Base-by-base conservation (phyloP, 2,329 filamentous ascomycete species). In the Microdochium trichocladiopsis region DNA sequence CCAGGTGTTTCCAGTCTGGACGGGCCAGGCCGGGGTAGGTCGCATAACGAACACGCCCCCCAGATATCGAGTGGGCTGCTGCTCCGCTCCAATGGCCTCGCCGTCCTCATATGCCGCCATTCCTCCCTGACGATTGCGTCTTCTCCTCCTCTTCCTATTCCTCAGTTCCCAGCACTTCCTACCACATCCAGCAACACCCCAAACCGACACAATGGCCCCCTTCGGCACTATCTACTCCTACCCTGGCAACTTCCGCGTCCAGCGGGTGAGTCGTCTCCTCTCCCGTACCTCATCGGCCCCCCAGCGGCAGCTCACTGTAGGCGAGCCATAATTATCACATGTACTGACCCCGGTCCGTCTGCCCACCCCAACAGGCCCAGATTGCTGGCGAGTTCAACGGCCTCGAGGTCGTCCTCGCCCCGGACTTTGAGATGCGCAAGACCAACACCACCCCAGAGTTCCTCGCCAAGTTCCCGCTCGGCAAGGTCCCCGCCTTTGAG, bases 401-500 rank as follows among this genome's bases (percentile, higher is more conserved):
- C 50, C 64, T 72, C 48, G 65, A 69, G 47, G 49, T 73, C n/a
- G 52, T 64, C 9, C 3, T 62, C 24, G 59, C 51, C 6, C 62
- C 67, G n/a, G 63, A 64, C 53, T 78, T 76, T 62, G 53, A 63
- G 41, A 68, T 74, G 57, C 61, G 65, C 51, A 62, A 66, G 48
- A 70, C 69, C 54, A 79, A 77, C 67, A 60, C 61, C 45, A 66
- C 64, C n/a, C 64, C 71, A 3, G 72, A 74, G 3, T 79, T 72
- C 65, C 62, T 74, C 14, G 54, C 71, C 63, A 78, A 79, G 57
- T 79, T 78, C 64, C 74, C 76, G 11, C 60, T 76, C 37, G 76
- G 75, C 59, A 79, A 78, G 60, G 71, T 79, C 9, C 77, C 77
- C 10, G 69, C 69, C 43, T 71, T 79, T 51, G 72, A 75, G 58